Evolutionary conservation across 129 eudicot species (phyloP), one percentile per base, ranked within the genome.

Genomic region (Helichrysum umbraculigerum): DNA sequence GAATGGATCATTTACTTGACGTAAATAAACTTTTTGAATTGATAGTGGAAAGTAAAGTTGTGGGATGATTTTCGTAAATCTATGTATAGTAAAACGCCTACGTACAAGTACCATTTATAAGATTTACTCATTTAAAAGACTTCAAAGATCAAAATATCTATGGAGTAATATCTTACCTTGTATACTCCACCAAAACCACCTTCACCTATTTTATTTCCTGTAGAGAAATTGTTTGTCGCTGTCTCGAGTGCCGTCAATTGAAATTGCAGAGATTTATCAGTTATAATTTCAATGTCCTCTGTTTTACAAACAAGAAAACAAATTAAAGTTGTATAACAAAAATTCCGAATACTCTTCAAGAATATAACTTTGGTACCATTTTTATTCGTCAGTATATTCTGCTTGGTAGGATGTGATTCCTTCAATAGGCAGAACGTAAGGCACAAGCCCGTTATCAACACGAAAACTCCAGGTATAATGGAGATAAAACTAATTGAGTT

Each of bases 181-280:
- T 75, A 83, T 28, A 83, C 81, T 28, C 47, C 68, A 44, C 84
- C 84, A 62, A 83, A 83, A 14, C 87, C 84, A 65, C 87, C 87
- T 72, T 79, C 81, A 17, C 87, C 87, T 54, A 84, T 73, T 70
- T 79, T 84, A 72, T 84, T 79, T 19, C 41, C 16, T 2, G 16
- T 44, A 5, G 81, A 83, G 58, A 83, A 79, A 20, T 75, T 74
- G 76, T 75, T 57, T 47, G 84, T 83, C 4, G 87, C 84, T 50
- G 35, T 66, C 34, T 56, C 39, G 14, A 79, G 39, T 4, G 81
- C 63, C 41, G 35, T 9, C 68, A 83, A 54, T 54, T 79, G 77
- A 7, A 42, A 69, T 54, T 75, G 77, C 67, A 81, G 25, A 29
- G 85, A 71, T 56, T 81, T 41, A 35, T 30, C 75, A 8, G 21